Evolutionary conservation across 2,329 filamentous ascomycete species (phyloP).

Genomic region (Fusarium sp.): DNA sequence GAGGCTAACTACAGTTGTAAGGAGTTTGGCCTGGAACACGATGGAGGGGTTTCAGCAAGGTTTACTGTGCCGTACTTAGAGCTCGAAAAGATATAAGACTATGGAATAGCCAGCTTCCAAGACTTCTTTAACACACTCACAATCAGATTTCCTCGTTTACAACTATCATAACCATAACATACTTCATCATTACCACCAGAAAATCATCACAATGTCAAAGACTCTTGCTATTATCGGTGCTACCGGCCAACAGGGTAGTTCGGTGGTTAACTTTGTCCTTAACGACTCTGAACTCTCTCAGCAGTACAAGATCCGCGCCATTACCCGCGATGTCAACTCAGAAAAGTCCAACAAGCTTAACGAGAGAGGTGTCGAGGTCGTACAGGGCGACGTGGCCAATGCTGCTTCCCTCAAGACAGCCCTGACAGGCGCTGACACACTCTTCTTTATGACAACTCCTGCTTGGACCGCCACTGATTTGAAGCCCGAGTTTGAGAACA

Average conservation of each 20-base stretch:
- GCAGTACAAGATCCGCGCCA: slow-evolving; percentile 64
- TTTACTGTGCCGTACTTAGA: not conserved
- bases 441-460: slow-evolving; percentile 64
- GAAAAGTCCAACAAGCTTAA: slow-evolving; percentile 51
- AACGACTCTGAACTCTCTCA: slow-evolving; percentile 60
- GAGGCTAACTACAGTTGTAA: not conserved
- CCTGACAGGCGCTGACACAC: slow-evolving; percentile 61
- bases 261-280: slow-evolving; percentile 62
- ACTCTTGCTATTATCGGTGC: slow-evolving; percentile 65
- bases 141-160: not conserved
- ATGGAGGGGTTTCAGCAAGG: not conserved
- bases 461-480: slow-evolving; percentile 54
- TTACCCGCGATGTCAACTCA: slow-evolving; percentile 62
- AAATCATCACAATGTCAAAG: slow-evolving; percentile 48
- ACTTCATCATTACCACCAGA: too few species aligned
- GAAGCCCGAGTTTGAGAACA: slow-evolving; percentile 55
- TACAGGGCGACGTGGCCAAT: slow-evolving; percentile 59
- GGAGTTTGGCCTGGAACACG: not conserved
- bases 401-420: slow-evolving; percentile 57
- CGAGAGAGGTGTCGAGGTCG: slow-evolving; percentile 51
- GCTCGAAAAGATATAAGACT: slow-evolving; percentile 9
- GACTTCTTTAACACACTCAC: not conserved
- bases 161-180: not conserved
- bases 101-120: not conserved
- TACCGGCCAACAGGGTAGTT: slow-evolving; percentile 67